Base-by-base conservation (phyloP, 495 filamentous ascomycete species). In the Lophiostoma macrostomum region DNA sequence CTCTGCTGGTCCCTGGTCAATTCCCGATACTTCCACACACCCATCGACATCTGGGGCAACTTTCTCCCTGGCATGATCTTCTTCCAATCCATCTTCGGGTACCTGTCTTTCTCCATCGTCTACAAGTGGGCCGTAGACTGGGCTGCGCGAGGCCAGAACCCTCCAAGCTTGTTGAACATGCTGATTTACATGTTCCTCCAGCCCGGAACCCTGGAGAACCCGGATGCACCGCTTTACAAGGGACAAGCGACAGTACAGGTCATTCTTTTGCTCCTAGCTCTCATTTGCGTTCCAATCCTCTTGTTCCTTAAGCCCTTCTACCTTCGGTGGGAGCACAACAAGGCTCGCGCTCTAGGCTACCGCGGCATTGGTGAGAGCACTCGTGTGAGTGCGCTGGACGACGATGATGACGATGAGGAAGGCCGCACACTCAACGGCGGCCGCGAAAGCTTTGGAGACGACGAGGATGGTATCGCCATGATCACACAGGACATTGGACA, bases 131-230 rank as follows among this genome's bases (percentile, higher is more conserved):
- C 80, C 16, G 77, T 95, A 31, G 85, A 97, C 67, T 98, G 93
- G 93, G 68, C 73, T 53, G 83, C 76, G 19, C 74, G 75, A 24
- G 80, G 68, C n/a, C 55, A 75, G 50, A 73, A 77, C 24, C 88
- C 94, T 2, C 93, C 93, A 0, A 86, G 89, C 60, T 75, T 99
- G 22, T 73, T 99, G 51, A 99, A 99, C 78, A 96, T 96, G 90
- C 77, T 99, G 59, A 99, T 99, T 66, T 95, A 95, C 79, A 99
- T 99, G 93, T 97, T 99, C 75, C 74, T 99, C 43, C 80, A 82
- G 45, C 93, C 93, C 4, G 88, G 88, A 20, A 85, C 67, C 0
- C 73, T 97, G 38, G 80, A 85, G 35, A 39, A 58, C 14, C 54
- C 54, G 11, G 67, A 71, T 13, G 79, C 83, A 46, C 77, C 73